These are phyloP conservation scores for Colletotrichum noveboracense DNA, from an alignment of 2,329 filamentous ascomycete genomes.

Conservation along the genomic window DNA sequence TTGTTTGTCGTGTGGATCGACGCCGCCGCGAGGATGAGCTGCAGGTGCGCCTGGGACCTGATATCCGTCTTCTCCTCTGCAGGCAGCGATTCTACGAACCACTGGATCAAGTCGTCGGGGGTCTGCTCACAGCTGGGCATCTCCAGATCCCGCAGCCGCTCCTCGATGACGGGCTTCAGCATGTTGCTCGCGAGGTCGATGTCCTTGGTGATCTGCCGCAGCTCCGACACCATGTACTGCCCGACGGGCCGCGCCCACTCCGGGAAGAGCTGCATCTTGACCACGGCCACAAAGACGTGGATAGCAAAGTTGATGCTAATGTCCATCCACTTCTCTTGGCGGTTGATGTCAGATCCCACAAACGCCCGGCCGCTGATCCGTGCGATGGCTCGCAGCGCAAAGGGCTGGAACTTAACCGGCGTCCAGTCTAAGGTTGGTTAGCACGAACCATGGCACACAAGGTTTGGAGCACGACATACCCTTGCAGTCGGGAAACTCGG, in stretches of 20 bases:
- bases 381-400: constrained; percentile 56
- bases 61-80: constrained; percentile 42
- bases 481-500: constrained; percentile 54
- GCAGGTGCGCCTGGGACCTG: constrained; percentile 44
- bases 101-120: constrained; percentile 49
- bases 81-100: constrained; percentile 47
- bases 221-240: constrained; percentile 51
- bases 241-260: constrained; percentile 52
- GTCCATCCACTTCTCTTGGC: constrained; percentile 59
- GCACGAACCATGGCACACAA: neutral
- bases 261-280: constrained; percentile 58
- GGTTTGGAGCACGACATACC: constrained; percentile 28
- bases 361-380: constrained; percentile 60
- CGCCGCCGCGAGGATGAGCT: constrained; percentile 49
- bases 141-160: constrained; percentile 48
- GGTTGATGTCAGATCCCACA: constrained; percentile 54
- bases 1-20: constrained; percentile 52
- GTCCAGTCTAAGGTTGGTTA: constrained; percentile 54
- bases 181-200: constrained; percentile 46
- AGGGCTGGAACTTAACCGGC: constrained; percentile 55
- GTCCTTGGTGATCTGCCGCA: constrained; percentile 49
- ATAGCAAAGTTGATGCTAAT: constrained; percentile 56
- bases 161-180: constrained; percentile 50
- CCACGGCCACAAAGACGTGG: constrained; percentile 51
- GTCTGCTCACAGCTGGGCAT: constrained; percentile 37